Evolutionary conservation across 495 filamentous ascomycete species (phyloP).

Genomic region (Talaromyces borbonicus): DNA sequence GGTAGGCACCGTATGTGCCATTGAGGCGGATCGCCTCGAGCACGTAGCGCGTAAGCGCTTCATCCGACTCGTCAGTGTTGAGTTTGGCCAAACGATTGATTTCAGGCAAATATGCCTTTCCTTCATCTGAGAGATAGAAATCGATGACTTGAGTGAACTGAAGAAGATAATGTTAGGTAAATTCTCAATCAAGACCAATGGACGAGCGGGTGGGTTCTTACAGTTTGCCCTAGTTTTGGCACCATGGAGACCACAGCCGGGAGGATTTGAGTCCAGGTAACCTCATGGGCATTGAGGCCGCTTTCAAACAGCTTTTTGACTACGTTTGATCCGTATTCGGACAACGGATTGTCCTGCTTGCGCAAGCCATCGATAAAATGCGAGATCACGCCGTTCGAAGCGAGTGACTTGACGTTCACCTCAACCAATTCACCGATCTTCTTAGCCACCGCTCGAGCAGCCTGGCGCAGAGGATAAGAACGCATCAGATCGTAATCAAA

Average conservation of each 20-base stretch:
- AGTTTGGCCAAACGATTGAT: conserved; percentile 46
- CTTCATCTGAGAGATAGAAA: conserved; percentile 56
- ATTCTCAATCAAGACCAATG: too few relatives aligned
- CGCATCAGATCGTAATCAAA: conserved; percentile 44
- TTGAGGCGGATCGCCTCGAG: conserved; percentile 51
- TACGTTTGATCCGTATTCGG: conserved; percentile 58
- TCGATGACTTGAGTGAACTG: conserved; percentile 68
- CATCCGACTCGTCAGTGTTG: conserved; percentile 37
- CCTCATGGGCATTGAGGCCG: conserved; percentile 54
- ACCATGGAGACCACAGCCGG: conserved; percentile 51
- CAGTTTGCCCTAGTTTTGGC: conserved; percentile 60
- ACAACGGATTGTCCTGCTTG: conserved; percentile 44
- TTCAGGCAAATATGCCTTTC: conserved; percentile 44
- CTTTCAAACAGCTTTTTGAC: conserved; percentile 59
- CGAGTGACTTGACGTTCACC: conserved; percentile 55
- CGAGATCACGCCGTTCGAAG: conserved; percentile 43
- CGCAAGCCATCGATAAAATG: conserved; percentile 46
- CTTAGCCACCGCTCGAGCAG: conserved; percentile 48
- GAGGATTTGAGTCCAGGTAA: conserved; percentile 64
- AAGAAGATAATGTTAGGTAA: not conserved
- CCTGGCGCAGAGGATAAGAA: conserved; percentile 48
- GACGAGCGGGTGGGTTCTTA: conserved; percentile 10
- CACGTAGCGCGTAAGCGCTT: conserved; percentile 39
- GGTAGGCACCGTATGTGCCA: conserved; percentile 49
- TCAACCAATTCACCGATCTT: conserved; percentile 55